Evolutionary conservation across 768 basidiomycete species (phyloP), one percentile per base, ranked within the genome.

Genomic region (Kwoniella mangroviensis): DNA sequence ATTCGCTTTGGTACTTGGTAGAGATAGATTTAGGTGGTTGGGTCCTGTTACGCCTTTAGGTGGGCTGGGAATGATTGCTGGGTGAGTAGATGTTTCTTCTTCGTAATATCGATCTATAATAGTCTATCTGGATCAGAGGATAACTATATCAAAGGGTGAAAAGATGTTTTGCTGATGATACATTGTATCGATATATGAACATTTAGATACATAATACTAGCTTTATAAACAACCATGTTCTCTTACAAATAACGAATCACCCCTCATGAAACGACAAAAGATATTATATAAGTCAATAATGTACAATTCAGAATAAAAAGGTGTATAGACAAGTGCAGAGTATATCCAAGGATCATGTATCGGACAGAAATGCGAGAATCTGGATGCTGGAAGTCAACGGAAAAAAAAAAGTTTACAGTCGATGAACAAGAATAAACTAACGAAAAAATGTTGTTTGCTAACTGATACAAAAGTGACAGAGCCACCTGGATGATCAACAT

Each of bases 1-100:
- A 67, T 83, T 83, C 57, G 78, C 70, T 17, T 51, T 83, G 42
- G 80, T 81, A 1, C 65, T 83, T 58, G 75, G 71, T 34, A 70
- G 79, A 19, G 80, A 79, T 53, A 74, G 69, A 63, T 68, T 76
- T 1, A 80, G 68, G 63, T 57, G 79, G 17, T 68, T 79, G 28
- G 81, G 81, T 11, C 81, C 81, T 2, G 62, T 79, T 24, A 82
- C 81, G 12, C 81, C 81, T 5, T 21, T 82, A 1, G 81, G 81
- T 42, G 81, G 81, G 0, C 56, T 75, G 68, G 70, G 70, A 9
- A 82, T 82, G 81, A 82, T 82, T 67, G 76, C 74, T 41, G 81
- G 81, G 81, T 82, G 69, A 79, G 81, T 75, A 7, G 10, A 9
- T 21, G 13, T 17, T 19, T 45, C 19, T 70, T 24, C 21, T 63